Conservation (phyloP, 192 early-diverging fungal species). For the Rhizophagus prolifer region DNA sequence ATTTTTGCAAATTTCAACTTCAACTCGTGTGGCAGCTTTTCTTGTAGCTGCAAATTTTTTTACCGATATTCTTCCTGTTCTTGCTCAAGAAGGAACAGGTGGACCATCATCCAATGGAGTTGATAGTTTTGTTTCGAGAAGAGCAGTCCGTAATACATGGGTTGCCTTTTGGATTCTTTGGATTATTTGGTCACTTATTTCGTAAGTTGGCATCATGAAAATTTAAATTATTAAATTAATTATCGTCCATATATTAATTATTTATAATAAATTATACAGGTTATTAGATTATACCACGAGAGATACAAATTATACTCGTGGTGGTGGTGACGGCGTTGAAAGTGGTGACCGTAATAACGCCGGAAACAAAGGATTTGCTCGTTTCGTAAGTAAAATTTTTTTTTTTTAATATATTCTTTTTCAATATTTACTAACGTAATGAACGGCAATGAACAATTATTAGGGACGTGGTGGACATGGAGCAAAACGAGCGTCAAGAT, state of each 20-base stretch:
- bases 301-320: no score
- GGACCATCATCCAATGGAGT: background rate
- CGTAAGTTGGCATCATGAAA: background rate
- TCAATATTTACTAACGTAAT: no score
- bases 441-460: no score
- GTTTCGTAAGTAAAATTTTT: no score
- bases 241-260: no score
- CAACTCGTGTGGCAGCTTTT: background rate
- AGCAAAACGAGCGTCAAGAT: slow-evolving; percentile 10
- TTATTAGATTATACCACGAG: no score
- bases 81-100: background rate
- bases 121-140: background rate
- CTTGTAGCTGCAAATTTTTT: background rate
- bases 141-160: slow-evolving; percentile 2
- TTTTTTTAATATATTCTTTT: no score
- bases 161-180: slow-evolving; percentile 24
- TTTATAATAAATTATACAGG: no score
- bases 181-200: slow-evolving; percentile 10
- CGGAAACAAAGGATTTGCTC: no score
- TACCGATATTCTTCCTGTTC: background rate
- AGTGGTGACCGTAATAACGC: no score
- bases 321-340: no score
- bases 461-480: background rate
- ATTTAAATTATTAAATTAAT: no score
- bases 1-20: background rate